These are phyloP conservation scores for Chloranthus sessilifolius DNA, from an alignment of 164 flowering plant species.

Conservation along the genomic window DNA sequence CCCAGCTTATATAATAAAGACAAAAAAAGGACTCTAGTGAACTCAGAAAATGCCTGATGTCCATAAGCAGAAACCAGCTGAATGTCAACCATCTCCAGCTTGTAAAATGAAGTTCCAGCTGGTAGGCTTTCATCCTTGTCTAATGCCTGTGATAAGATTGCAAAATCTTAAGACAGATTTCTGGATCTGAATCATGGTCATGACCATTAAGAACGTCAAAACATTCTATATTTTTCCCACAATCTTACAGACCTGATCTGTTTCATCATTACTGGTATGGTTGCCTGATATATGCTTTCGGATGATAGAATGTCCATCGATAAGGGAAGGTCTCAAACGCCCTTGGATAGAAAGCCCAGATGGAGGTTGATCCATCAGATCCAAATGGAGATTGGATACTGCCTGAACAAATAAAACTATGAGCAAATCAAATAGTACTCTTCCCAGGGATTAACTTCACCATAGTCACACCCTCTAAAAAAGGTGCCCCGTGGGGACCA, in stretches of 20 bases:
- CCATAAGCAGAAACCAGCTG: constrained; percentile 67
- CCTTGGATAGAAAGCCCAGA: constrained; percentile 78
- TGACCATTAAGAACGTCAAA: constrained; percentile 17
- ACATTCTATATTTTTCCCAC: constrained; percentile 26
- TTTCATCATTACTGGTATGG: constrained; percentile 20
- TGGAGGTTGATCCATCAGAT: constrained; percentile 74
- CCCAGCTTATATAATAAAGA: not conserved
- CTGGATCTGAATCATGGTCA: constrained; percentile 21
- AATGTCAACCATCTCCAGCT: constrained; percentile 75
- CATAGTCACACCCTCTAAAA: too few species aligned
- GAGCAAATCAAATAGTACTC: not conserved
- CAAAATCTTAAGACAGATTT: constrained; percentile 28
- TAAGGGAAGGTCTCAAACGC: constrained; percentile 63
- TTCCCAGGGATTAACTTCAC: too few species aligned
- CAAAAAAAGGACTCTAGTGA: too few species aligned
- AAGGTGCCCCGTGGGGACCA: too few species aligned
- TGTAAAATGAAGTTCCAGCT: constrained; percentile 66
- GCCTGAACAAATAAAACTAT: constrained; percentile 31
- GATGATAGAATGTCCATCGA: constrained; percentile 60
- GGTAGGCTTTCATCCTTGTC: constrained; percentile 35
- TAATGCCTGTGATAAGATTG: constrained; percentile 35
- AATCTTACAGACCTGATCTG: constrained; percentile 17
- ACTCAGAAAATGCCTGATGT: constrained; percentile 42
- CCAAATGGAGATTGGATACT: constrained; percentile 57
- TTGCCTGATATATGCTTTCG: constrained; percentile 39